Conservation (phyloP, 768 basidiomycete species). For the Leccinum sublutescens region DNA sequence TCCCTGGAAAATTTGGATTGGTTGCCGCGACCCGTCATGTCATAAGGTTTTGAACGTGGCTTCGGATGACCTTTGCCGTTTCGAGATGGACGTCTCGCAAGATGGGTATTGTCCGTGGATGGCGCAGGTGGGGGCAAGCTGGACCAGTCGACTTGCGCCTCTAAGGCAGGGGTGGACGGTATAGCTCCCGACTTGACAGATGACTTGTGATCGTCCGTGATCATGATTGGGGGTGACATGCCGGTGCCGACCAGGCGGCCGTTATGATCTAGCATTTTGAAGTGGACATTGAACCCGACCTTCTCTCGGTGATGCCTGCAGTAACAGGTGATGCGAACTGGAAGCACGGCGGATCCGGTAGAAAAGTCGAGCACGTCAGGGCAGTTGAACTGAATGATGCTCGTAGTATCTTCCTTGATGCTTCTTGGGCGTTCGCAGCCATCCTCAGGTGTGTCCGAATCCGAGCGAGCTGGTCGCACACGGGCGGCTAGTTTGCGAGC, state of each 20-base stretch:
- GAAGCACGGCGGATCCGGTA: slow-evolving; percentile 83
- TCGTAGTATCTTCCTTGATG: slow-evolving; percentile 65
- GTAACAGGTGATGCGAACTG: slow-evolving; percentile 95
- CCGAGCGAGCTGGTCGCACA: slow-evolving; percentile 73
- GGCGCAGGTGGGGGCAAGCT: slow-evolving; percentile 28
- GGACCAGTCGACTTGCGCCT: slow-evolving; percentile 52
- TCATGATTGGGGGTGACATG: slow-evolving; percentile 89
- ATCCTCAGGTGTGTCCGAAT: slow-evolving; percentile 67
- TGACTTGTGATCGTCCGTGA: slow-evolving; percentile 99
- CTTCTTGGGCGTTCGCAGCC: slow-evolving; percentile 42
- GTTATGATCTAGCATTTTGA: slow-evolving; percentile 76
- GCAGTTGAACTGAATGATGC: slow-evolving; percentile 96
- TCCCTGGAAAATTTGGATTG: slow-evolving; percentile 53
- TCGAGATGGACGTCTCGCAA: slow-evolving; percentile 46
- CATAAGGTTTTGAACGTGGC: slow-evolving; percentile 73
- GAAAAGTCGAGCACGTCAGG: slow-evolving; percentile 87
- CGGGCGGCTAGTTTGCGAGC: slow-evolving; percentile 87
- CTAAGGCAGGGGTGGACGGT: slow-evolving; percentile 35
- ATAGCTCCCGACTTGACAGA: slow-evolving; percentile 33
- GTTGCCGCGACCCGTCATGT: slow-evolving; percentile 35
- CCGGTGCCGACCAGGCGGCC: slow-evolving; percentile 83
- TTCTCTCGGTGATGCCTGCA: slow-evolving; percentile 99
- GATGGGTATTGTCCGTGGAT: slow-evolving; percentile 36
- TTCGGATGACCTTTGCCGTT: slow-evolving; percentile 47
- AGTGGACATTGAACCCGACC: slow-evolving; percentile 87